A percentile compares a stretch with the other conserved stretches of the same genome.
Evolutionary conservation across 106 monocot genomes (phyloP).

Genomic region (Apostasia ramifera): DNA sequence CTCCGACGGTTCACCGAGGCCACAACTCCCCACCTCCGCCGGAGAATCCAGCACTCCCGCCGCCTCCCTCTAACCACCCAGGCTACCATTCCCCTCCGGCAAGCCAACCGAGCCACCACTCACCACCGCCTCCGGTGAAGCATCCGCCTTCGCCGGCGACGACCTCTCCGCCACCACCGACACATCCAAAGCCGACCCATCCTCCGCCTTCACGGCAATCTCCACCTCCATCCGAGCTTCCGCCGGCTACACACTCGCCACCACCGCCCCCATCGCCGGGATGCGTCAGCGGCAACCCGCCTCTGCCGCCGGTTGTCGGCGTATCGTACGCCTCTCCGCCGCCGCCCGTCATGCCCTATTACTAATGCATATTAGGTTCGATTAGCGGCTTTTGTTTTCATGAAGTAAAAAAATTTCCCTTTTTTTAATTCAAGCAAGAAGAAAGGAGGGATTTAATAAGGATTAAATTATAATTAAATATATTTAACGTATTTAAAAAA

Average conservation of each 20-base stretch:
- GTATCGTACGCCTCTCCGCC: constrained; percentile 17
- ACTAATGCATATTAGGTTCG: background rate
- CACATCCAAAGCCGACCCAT: background rate
- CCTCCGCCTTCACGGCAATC: background rate
- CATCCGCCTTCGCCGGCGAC: background rate
- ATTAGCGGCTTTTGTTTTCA: too few species aligned
- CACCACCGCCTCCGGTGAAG: background rate
- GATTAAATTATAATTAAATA: too few species aligned
- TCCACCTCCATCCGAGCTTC: constrained; percentile 1
- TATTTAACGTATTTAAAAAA: too few species aligned
- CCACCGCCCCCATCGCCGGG: background rate
- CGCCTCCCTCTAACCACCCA: background rate
- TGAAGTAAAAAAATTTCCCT: too few species aligned
- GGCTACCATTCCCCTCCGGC: background rate
- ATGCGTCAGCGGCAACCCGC: constrained; percentile 1
- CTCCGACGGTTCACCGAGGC: too few species aligned
- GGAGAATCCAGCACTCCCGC: background rate
- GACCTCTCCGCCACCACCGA: background rate
- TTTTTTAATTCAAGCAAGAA: too few species aligned
- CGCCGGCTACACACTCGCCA: background rate
- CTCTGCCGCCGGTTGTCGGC: constrained; percentile 11
- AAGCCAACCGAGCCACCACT: background rate
- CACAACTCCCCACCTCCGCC: too few species aligned
- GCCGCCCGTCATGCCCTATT: constrained; percentile 15
- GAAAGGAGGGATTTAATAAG: too few species aligned